Evolutionary conservation across 192 early-diverging fungal species (phyloP).

Genomic region (Coemansia sp.): DNA sequence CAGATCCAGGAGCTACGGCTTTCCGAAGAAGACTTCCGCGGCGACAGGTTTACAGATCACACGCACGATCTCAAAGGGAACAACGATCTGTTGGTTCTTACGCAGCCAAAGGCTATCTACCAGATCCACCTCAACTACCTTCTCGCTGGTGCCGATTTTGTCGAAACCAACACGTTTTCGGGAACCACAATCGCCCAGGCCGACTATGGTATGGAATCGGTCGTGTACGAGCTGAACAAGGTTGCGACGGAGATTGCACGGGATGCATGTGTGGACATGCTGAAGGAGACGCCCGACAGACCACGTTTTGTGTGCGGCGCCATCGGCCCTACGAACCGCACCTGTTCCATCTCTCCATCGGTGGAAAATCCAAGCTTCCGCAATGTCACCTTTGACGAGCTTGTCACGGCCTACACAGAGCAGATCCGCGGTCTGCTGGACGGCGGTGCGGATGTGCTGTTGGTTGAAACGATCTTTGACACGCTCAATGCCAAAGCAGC

Average conservation of each 20-base stretch:
- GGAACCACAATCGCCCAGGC: conserved; percentile 89
- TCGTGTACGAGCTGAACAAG: conserved; percentile 93
- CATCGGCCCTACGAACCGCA: conserved; percentile 93
- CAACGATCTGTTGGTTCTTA: conserved; percentile 93
- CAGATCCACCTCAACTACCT: conserved; percentile 90
- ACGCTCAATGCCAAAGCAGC: conserved; percentile 98
- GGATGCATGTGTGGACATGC: conserved; percentile 80
- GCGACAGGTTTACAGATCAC: conserved; percentile 81
- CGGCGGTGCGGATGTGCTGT: conserved; percentile 88
- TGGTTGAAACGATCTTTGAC: conserved; percentile 98
- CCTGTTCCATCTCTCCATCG: conserved; percentile 94
- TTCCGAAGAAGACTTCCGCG: conserved; percentile 83
- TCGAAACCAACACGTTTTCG: conserved; percentile 98
- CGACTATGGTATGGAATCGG: conserved; percentile 84
- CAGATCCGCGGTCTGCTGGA: conserved; percentile 91
- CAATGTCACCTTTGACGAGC: conserved; percentile 93
- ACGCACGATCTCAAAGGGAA: conserved; percentile 90
- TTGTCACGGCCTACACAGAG: conserved; percentile 89
- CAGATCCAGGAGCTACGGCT: conserved; percentile 85
- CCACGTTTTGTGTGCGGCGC: conserved; percentile 92
- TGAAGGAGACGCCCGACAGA: conserved; percentile 68
- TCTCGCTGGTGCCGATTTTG: conserved; percentile 87
- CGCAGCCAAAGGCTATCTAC: conserved; percentile 86
- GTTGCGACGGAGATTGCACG: conserved; percentile 84
- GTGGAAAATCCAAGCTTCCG: conserved; percentile 95